Conservation (phyloP, 2,329 filamentous ascomycete species). For the Trichoderma simmonsii region DNA sequence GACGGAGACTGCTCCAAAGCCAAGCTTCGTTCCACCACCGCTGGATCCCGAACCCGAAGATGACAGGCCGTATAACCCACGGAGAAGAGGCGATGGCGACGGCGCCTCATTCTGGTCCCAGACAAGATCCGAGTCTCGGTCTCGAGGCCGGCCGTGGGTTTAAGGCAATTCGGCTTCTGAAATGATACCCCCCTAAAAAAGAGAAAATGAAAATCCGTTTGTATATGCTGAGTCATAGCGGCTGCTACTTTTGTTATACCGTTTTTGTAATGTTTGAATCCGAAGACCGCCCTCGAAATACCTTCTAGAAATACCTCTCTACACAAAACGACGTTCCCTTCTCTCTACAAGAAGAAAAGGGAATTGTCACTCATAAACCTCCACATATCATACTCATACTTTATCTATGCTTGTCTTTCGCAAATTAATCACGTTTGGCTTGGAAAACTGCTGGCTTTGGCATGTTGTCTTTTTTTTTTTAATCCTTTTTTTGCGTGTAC, state of each 20-base stretch:
- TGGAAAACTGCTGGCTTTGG: background rate
- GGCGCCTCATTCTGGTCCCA: conserved; percentile 18
- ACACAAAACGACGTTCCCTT: background rate
- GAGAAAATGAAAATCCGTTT: background rate
- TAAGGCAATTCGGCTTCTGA: background rate
- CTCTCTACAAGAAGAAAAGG: background rate
- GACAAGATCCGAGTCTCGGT: conserved; percentile 7
- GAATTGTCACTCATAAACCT: background rate
- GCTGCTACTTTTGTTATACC: background rate
- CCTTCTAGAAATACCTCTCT: background rate
- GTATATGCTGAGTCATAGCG: background rate
- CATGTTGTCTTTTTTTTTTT: background rate
- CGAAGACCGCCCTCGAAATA: background rate
- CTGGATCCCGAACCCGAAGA: background rate
- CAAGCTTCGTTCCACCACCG: background rate
- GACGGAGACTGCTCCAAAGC: background rate
- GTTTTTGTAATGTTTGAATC: conserved; percentile 10
- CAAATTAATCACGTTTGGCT: background rate
- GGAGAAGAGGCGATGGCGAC: conserved; percentile 14
- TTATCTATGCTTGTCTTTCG: background rate
- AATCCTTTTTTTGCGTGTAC: background rate
- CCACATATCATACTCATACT: background rate
- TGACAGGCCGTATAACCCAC: conserved; percentile 9
- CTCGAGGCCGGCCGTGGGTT: conserved; percentile 10
- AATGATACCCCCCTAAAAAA: background rate